These are phyloP conservation scores for Mortierella polycephala DNA, from an alignment of 371 early-diverging fungal genomes.

Conservation along the genomic window DNA sequence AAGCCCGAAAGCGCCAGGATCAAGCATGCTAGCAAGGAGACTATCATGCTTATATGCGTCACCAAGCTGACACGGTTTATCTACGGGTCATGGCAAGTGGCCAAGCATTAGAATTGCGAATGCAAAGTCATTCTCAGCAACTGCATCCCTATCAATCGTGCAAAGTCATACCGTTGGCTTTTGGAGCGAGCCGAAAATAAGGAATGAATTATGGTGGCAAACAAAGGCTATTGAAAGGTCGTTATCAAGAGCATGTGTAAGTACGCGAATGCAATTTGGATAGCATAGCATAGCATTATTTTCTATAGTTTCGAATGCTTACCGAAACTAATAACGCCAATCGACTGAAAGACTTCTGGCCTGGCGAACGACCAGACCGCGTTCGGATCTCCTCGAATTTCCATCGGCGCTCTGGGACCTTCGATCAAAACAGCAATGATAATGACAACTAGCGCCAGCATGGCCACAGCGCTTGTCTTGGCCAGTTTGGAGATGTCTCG, in stretches of 20 bases:
- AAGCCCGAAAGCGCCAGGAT: conserved; percentile 75
- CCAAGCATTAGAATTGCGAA: not conserved
- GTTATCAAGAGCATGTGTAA: not conserved
- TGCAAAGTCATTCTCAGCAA: not conserved
- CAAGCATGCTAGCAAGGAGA: conserved; percentile 75
- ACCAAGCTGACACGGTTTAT: conserved; percentile 79
- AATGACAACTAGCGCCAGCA: conserved; percentile 79
- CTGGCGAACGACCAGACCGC: conserved; percentile 63
- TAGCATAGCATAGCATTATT: not conserved
- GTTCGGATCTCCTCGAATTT: conserved; percentile 64
- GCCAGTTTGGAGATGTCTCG: conserved; percentile 85
- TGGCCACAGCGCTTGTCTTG: conserved; percentile 81
- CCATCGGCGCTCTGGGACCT: conserved; percentile 67
- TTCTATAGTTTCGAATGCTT: conserved; percentile 8
- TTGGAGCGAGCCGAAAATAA: conserved; percentile 80
- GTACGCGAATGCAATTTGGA: not conserved
- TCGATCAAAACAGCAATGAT: conserved; percentile 77
- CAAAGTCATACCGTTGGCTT: conserved; percentile 64
- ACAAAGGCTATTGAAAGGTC: conserved; percentile 71
- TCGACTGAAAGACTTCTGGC: conserved; percentile 75
- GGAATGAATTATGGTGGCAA: conserved; percentile 86
- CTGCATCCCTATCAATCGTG: not conserved
- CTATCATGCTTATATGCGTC: conserved; percentile 75
- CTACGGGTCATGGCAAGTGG: conserved; percentile 18
- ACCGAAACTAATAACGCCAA: conserved; percentile 88